Percentiles rank a stretch among this genome's conserved stretches.
These are phyloP conservation scores for Panus rudis DNA, from an alignment of 768 basidiomycete species.

Conservation along the genomic window DNA sequence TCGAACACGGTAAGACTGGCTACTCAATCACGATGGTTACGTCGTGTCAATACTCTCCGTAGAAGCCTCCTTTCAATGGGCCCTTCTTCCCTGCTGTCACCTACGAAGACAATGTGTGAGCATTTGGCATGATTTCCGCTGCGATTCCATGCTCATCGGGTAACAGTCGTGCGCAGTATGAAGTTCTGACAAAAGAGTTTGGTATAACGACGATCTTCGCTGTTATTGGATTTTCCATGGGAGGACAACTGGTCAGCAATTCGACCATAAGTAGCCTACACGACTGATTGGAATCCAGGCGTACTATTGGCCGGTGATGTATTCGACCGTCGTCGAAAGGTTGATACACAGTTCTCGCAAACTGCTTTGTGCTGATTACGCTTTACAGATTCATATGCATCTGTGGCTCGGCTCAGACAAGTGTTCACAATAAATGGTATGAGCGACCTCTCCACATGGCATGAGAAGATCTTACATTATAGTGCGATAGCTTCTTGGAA, in stretches of 20 bases:
- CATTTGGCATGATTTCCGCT: neutral
- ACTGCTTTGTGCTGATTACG: neutral
- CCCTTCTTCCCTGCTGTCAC: constrained; percentile 52
- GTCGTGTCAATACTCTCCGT: neutral
- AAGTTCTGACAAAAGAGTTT: constrained; percentile 42
- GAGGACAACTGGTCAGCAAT: constrained; percentile 40
- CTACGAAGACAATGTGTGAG: constrained; percentile 30
- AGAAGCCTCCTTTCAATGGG: constrained; percentile 51
- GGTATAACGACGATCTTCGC: constrained; percentile 37
- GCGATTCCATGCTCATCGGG: neutral
- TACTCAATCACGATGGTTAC: neutral
- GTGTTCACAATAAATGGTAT: constrained; percentile 49
- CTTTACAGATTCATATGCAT: constrained; percentile 39
- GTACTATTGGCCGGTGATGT: constrained; percentile 51
- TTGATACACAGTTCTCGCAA: constrained; percentile 22
- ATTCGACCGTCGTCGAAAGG: constrained; percentile 43
- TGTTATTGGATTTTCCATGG: constrained; percentile 55
- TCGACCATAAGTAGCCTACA: neutral
- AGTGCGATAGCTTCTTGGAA: constrained; percentile 42
- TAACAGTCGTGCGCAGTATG: constrained; percentile 48
- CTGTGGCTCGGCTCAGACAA: constrained; percentile 50
- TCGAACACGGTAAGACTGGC: constrained; percentile 46
- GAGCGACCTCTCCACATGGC: constrained; percentile 18
- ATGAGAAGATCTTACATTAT: neutral
- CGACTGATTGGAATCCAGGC: constrained; percentile 26